These are phyloP conservation scores for Zygosaccharomyces sapae DNA, from an alignment of 1,139 yeast species.

Conservation along the genomic window DNA sequence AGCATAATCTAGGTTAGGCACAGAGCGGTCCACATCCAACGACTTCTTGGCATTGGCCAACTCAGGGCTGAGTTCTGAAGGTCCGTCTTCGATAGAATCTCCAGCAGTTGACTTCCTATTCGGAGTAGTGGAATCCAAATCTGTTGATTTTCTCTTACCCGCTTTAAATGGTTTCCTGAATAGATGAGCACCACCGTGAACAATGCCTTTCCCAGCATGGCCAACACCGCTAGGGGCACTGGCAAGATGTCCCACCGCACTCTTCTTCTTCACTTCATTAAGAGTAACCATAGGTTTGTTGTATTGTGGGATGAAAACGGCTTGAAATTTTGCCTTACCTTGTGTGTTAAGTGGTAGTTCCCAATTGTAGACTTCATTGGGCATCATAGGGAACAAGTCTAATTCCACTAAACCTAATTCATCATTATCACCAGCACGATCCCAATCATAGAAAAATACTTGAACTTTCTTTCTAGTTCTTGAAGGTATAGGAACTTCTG, in stretches of 20 bases:
- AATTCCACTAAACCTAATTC: constrained; percentile 50
- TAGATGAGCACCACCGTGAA: constrained; percentile 39
- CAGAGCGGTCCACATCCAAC: constrained; percentile 29
- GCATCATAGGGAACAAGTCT: constrained; percentile 48
- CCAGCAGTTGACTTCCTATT: constrained; percentile 6
- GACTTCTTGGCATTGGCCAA: constrained; percentile 19
- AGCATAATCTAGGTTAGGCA: constrained; percentile 31
- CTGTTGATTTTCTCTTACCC: constrained; percentile 2
- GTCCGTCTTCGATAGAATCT: constrained; percentile 2
- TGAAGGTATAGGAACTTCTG: constrained; percentile 57
- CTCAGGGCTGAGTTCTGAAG: constrained; percentile 3
- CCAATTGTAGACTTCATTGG: constrained; percentile 45
- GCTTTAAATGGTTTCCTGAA: constrained; percentile 26
- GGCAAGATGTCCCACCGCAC: constrained; percentile 37
- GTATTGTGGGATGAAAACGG: constrained; percentile 59
- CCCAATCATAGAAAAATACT: constrained; percentile 68
- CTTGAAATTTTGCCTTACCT: constrained; percentile 53
- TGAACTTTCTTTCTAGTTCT: constrained; percentile 51
- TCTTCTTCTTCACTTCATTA: constrained; percentile 32
- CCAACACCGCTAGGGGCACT: constrained; percentile 38
- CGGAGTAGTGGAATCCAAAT: background rate
- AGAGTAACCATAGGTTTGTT: constrained; percentile 53
- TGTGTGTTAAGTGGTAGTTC: constrained; percentile 53
- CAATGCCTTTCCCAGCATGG: constrained; percentile 37
- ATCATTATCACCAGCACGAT: constrained; percentile 64